phyloP scores from a whole-genome alignment of 495 filamentous ascomycete genomes.

The Geoglossum glabrum region DNA sequence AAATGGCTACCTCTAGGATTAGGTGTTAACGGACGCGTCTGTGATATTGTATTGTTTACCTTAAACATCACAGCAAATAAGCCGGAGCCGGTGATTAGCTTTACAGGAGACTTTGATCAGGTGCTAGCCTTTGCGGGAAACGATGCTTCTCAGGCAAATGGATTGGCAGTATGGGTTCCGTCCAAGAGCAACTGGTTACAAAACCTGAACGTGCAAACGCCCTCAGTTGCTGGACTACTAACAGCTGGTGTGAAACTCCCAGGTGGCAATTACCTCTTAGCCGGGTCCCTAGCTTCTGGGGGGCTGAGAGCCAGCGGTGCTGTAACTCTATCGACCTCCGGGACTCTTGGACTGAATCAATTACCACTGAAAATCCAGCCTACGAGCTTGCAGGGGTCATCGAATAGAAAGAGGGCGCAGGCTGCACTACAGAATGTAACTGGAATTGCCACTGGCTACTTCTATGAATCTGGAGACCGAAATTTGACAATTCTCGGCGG shows the following conservation, averaged over 20 bases:
- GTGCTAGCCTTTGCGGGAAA: slow-evolving; percentile 46
- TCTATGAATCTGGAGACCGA: slow-evolving; percentile 42
- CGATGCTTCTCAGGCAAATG: slow-evolving; percentile 35
- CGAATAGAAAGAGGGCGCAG: slow-evolving; percentile 36
- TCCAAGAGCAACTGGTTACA: slow-evolving; percentile 75
- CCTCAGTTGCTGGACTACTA: slow-evolving; percentile 48
- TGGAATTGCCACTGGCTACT: slow-evolving; percentile 56
- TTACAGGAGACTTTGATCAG: slow-evolving; percentile 64
- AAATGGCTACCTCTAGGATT: slow-evolving; percentile 64
- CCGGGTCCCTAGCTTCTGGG: slow-evolving; percentile 57
- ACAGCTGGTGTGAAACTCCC: slow-evolving; percentile 44
- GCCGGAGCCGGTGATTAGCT: slow-evolving; percentile 50
- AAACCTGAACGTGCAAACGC: slow-evolving; percentile 46
- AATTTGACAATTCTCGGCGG: slow-evolving; percentile 83
- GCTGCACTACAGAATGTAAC: slow-evolving; percentile 24
- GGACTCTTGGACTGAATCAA: slow-evolving; percentile 24
- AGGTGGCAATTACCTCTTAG: slow-evolving; percentile 42
- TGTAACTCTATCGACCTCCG: slow-evolving; percentile 34
- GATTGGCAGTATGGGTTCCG: slow-evolving; percentile 90
- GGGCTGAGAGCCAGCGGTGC: slow-evolving; percentile 47
- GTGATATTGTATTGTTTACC: slow-evolving; percentile 48
- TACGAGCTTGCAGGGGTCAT: slow-evolving; percentile 12
- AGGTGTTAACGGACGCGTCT: slow-evolving; percentile 68
- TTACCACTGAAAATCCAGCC: slow-evolving; percentile 43
- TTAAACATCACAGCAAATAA: slow-evolving; percentile 55